These are phyloP conservation scores for Aspergillus sclerotioniger DNA, from an alignment of 495 filamentous ascomycete genomes.

Conservation along the genomic window DNA sequence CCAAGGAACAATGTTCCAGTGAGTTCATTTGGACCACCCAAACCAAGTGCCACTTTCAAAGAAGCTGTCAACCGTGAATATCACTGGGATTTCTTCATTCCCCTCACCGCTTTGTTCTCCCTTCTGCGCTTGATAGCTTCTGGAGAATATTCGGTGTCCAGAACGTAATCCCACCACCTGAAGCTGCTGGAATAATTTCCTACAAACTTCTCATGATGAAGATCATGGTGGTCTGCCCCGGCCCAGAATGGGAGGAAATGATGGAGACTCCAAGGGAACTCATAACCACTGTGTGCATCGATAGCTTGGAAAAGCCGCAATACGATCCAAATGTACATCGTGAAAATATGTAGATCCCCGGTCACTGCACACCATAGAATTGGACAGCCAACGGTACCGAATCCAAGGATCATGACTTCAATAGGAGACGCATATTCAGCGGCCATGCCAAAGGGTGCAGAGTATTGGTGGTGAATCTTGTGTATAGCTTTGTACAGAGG, in stretches of 20 bases:
- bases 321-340: slow-evolving; percentile 97
- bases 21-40: background rate
- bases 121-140: slow-evolving; percentile 82
- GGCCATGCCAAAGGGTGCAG: slow-evolving; percentile 91
- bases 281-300: slow-evolving; percentile 94
- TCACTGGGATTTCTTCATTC: slow-evolving; percentile 54
- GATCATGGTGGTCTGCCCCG: slow-evolving; percentile 92
- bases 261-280: slow-evolving; percentile 95
- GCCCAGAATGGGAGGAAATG: slow-evolving; percentile 98
- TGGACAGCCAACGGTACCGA: slow-evolving; percentile 79
- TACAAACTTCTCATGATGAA: slow-evolving; percentile 96
- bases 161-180: slow-evolving; percentile 95
- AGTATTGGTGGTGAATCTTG: slow-evolving; percentile 99
- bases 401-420: slow-evolving; percentile 95
- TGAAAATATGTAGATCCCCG: slow-evolving; percentile 85
- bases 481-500: slow-evolving; percentile 92
- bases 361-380: slow-evolving; percentile 85
- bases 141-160: slow-evolving; percentile 90
- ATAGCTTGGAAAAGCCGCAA: slow-evolving; percentile 95
- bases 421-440: slow-evolving; percentile 98
- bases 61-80: background rate
- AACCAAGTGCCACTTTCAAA: background rate
- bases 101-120: slow-evolving; percentile 69
- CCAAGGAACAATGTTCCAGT: background rate
- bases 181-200: slow-evolving; percentile 98